Percentiles rank a stretch among this genome's conserved stretches.
phyloP scores from a whole-genome alignment of 306 rosid genomes.

The Lotus japonicus region DNA sequence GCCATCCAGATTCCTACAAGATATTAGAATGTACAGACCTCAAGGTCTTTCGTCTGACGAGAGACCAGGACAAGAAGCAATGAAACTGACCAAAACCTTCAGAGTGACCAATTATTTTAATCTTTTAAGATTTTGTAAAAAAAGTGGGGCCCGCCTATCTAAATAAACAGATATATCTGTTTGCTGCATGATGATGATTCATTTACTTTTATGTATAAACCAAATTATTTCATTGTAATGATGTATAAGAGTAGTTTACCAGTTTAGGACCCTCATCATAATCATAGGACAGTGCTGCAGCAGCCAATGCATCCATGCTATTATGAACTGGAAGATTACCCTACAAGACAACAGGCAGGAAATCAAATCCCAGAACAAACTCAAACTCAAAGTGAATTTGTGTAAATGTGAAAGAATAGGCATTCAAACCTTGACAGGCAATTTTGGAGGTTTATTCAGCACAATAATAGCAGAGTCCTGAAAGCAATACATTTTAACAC shows the following conservation, averaged over 20 bases:
- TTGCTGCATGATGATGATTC: not conserved
- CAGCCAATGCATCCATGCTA: constrained; percentile 96
- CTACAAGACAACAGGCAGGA: constrained; percentile 38
- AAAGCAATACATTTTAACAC: constrained; percentile 17
- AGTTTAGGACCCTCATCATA: constrained; percentile 83
- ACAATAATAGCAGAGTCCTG: constrained; percentile 84
- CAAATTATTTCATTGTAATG: not conserved
- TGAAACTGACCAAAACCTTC: not conserved
- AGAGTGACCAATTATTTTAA: not conserved
- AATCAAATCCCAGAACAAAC: constrained; percentile 22
- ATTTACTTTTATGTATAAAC: not conserved
- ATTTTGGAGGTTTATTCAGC: constrained; percentile 84
- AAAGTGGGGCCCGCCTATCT: not conserved
- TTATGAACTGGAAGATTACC: constrained; percentile 92
- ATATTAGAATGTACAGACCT: not conserved
- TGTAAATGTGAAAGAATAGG: constrained; percentile 2
- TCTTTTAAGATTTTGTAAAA: too few relatives aligned
- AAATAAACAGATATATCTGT: not conserved
- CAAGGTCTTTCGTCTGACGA: not conserved
- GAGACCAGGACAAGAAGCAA: constrained; percentile 8
- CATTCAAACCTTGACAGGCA: constrained; percentile 84
- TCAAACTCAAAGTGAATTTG: not conserved
- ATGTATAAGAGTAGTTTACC: constrained; percentile 40
- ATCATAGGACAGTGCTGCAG: constrained; percentile 86
- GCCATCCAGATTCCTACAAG: too few relatives aligned